A percentile compares a stretch with the other conserved stretches of the same genome.
These are phyloP conservation scores for Serendipita sp. DNA, from an alignment of 768 basidiomycete genomes.

Conservation along the genomic window DNA sequence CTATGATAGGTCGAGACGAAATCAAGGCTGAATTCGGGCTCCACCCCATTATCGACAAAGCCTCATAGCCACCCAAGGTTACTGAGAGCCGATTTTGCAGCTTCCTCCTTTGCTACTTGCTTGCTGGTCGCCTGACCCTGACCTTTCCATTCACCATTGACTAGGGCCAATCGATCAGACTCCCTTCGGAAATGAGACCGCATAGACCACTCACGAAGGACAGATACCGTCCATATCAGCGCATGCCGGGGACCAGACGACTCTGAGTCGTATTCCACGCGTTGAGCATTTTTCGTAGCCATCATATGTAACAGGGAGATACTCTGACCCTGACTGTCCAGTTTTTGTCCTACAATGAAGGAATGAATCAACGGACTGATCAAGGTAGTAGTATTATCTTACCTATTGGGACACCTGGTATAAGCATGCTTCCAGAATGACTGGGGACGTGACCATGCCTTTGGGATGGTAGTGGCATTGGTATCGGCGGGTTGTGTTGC, in stretches of 20 bases:
- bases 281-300: no score
- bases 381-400: no score
- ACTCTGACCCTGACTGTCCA: neutral
- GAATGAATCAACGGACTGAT: no score
- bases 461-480: no score
- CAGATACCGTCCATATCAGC: neutral
- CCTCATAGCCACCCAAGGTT: conserved; percentile 12
- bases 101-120: conserved; percentile 22
- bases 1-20: no score
- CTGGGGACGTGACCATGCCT: no score
- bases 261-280: neutral
- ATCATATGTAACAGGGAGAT: neutral
- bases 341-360: neutral
- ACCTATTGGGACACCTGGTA: neutral
- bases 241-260: neutral
- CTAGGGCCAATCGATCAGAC: conserved; percentile 20
- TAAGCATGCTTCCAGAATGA: neutral
- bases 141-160: conserved; percentile 33
- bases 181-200: neutral
- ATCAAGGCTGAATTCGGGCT: no score
- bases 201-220: conserved; percentile 1
- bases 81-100: conserved; percentile 19
- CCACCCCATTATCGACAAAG: neutral
- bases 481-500: neutral
- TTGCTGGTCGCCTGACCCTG: conserved; percentile 31